A percentile compares a stretch with the other conserved stretches of the same genome.
These are phyloP conservation scores for Sclerotinia subarctica DNA, from an alignment of 2,329 filamentous ascomycete species.

Conservation along the genomic window DNA sequence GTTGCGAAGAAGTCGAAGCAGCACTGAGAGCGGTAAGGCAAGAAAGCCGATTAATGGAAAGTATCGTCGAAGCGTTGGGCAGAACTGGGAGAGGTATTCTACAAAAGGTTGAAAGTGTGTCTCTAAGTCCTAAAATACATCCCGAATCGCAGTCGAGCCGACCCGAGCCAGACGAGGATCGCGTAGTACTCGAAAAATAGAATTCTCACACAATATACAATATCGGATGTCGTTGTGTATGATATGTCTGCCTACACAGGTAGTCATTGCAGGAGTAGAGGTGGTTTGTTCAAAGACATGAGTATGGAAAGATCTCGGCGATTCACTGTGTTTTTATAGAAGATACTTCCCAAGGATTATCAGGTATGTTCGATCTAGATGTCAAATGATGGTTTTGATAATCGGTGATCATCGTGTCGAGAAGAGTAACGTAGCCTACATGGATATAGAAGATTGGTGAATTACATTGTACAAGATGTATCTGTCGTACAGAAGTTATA, in stretches of 20 bases:
- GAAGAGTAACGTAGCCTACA: background rate
- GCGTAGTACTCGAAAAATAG: background rate
- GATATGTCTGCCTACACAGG: background rate
- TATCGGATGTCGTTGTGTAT: background rate
- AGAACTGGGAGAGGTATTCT: slow-evolving; percentile 23
- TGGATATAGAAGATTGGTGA: background rate
- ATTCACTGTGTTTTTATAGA: background rate
- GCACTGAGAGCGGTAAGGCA: slow-evolving; percentile 31
- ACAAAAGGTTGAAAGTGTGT: slow-evolving; percentile 15
- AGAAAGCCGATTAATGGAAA: slow-evolving; percentile 34
- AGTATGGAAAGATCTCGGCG: background rate
- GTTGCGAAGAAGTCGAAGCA: slow-evolving; percentile 33
- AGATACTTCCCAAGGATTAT: background rate
- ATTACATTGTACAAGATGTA: background rate
- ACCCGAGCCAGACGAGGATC: background rate
- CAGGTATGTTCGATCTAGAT: background rate
- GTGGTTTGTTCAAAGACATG: background rate
- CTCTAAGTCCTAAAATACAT: background rate
- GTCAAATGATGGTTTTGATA: background rate
- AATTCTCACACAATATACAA: background rate
- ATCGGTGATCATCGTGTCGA: background rate
- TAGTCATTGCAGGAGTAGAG: slow-evolving; percentile 1
- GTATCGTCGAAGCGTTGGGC: slow-evolving; percentile 30
- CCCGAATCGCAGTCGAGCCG: background rate
- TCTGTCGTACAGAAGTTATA: no score